Evolutionary conservation across 805 yeast genomes (phyloP).

Genomic region (Candida wancherniae): DNA sequence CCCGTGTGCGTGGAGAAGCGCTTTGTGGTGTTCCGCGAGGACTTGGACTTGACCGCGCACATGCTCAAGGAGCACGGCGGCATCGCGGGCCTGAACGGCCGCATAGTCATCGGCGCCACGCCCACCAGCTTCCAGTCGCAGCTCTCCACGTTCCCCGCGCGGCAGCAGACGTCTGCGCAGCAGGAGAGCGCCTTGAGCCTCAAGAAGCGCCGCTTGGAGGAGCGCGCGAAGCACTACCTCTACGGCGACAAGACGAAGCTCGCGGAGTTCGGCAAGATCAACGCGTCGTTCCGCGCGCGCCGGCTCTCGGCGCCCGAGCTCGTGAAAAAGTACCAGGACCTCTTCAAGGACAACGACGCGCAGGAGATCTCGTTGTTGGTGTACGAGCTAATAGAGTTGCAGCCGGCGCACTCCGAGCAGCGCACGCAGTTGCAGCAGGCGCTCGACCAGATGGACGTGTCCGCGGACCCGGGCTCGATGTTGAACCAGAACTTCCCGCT

Average conservation of each 20-base stretch:
- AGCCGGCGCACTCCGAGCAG: slow-evolving; percentile 43
- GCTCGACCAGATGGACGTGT: slow-evolving; percentile 19
- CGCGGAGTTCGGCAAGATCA: slow-evolving; percentile 45
- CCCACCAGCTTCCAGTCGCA: slow-evolving; percentile 51
- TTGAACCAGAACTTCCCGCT: slow-evolving; percentile 41
- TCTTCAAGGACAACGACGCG: slow-evolving; percentile 40
- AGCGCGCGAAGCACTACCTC: slow-evolving; percentile 78
- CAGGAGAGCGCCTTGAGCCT: slow-evolving; percentile 40
- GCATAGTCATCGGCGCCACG: slow-evolving; percentile 35
- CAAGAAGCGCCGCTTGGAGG: slow-evolving; percentile 65
- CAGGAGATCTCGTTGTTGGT: slow-evolving; percentile 56
- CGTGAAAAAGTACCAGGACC: slow-evolving; percentile 36
- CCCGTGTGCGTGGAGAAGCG: slow-evolving; percentile 79
- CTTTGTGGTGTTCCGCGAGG: slow-evolving; percentile 88
- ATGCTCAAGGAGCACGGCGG: slow-evolving; percentile 78
- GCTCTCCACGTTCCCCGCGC: slow-evolving; percentile 50
- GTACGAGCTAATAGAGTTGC: slow-evolving; percentile 56
- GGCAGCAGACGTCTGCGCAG: slow-evolving; percentile 18
- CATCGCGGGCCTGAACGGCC: slow-evolving; percentile 42
- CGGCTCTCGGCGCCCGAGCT: slow-evolving; percentile 47
- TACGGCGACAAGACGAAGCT: slow-evolving; percentile 47
- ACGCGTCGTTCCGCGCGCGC: slow-evolving; percentile 43
- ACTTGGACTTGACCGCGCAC: slow-evolving; percentile 82
- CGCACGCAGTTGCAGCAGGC: slow-evolving; percentile 32
- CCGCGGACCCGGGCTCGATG: slow-evolving; percentile 15